phyloP scores from a whole-genome alignment of 495 filamentous ascomycete genomes.

The Aspergillus sclerotiicarbonarius region DNA sequence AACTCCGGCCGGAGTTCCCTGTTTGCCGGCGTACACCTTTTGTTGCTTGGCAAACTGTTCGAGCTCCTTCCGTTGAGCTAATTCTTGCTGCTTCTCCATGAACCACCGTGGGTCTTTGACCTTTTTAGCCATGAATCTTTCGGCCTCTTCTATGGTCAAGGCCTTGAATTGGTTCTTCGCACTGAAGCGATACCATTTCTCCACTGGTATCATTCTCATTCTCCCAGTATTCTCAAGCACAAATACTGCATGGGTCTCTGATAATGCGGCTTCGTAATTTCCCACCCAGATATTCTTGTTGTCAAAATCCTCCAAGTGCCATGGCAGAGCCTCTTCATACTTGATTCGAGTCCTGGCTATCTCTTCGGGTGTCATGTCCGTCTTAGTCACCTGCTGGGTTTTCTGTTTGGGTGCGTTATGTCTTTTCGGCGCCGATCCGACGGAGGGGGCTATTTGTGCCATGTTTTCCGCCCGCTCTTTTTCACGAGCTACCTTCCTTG shows the following conservation, averaged over 20 bases:
- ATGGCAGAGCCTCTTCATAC: conserved; percentile 93
- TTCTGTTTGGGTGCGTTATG: conserved; percentile 61
- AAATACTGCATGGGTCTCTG: conserved; percentile 73
- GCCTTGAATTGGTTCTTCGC: conserved; percentile 79
- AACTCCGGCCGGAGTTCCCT: conserved; percentile 27
- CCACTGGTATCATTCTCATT: conserved; percentile 85
- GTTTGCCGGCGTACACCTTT: conserved; percentile 46
- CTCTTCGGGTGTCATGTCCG: conserved; percentile 78
- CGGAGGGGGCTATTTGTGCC: conserved; percentile 80
- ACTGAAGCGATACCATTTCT: conserved; percentile 93
- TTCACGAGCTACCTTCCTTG: conserved; percentile 71
- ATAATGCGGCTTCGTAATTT: conserved; percentile 80
- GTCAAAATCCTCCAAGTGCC: conserved; percentile 96
- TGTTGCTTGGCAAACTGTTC: conserved; percentile 48
- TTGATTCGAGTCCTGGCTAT: conserved; percentile 75
- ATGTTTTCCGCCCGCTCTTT: conserved; percentile 78
- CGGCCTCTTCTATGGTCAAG: conserved; percentile 79
- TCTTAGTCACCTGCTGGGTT: conserved; percentile 67
- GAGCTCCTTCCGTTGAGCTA: conserved; percentile 46
- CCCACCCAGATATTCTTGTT: conserved; percentile 92
- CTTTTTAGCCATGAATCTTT: conserved; percentile 74
- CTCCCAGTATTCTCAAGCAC: conserved; percentile 56
- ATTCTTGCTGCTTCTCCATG: conserved; percentile 60
- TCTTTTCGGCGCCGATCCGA: conserved; percentile 58
- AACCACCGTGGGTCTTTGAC: conserved; percentile 74